Conservation (phyloP, 176 grass and related monocot species). For the Zea luxurians region DNA sequence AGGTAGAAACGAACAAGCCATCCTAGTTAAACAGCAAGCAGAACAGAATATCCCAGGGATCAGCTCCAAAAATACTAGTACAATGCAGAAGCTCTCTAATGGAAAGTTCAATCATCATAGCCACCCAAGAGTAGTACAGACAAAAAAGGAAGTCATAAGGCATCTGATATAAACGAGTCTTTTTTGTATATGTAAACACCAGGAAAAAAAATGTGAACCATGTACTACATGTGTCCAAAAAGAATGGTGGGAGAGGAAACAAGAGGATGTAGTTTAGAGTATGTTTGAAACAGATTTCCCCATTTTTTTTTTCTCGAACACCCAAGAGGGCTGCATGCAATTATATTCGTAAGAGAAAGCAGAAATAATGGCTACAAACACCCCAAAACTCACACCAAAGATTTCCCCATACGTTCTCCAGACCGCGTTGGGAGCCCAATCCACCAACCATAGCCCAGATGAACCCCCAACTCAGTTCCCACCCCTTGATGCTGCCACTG, state of each 20-base stretch:
- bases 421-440: no score
- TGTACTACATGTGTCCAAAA: no score
- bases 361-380: background rate
- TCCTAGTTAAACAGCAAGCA: background rate
- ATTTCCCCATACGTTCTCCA: background rate
- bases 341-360: background rate
- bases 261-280: no score
- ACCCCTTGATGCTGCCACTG: no score
- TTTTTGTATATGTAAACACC: background rate
- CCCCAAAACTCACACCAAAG: background rate
- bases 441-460: no score
- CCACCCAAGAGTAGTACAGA: background rate
- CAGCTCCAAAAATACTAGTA: background rate
- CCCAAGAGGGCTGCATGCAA: background rate
- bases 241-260: no score
- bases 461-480: no score
- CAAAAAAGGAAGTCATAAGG: background rate
- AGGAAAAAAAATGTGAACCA: no score
- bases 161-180: background rate
- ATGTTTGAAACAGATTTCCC: no score
- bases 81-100: no score
- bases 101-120: background rate
- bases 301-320: background rate
- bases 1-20: background rate
- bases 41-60: background rate